Base-by-base conservation (phyloP, 2,329 filamentous ascomycete genomes). In the Colletotrichum abscissum region DNA sequence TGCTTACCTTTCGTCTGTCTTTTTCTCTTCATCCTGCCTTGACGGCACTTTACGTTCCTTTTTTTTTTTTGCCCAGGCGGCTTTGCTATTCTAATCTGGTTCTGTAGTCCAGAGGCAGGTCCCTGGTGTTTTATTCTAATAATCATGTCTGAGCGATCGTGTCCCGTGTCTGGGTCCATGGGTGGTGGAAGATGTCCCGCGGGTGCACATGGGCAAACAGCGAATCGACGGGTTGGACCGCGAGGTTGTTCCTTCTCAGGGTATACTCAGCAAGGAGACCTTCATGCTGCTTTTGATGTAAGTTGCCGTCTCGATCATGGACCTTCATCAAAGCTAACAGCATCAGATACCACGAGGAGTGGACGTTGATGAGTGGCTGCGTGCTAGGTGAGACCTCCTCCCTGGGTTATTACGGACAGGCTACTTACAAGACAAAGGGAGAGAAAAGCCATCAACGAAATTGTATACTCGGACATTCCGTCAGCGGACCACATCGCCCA, bases 361-460 rank as follows among this genome's bases (percentile, higher is more conserved):
- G 4, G 82, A 87, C 57, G 80, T 82, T 1, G 83, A 84, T 38
- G 84, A 87, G 59, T 88, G 85, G 84, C 79, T 88, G 12, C 82
- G 85, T 19, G 81, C 82, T 79, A 80, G 84, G 82, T 84, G 76
- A 19, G 75, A 62, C 14, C 33, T 35, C 28, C 12, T 33, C 11
- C 24, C 3, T 24, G 12, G n/a, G 55, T 46, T 26, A 0, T n/a
- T 7, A 57, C 6, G 24, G 71, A 74, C 72, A 72, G 28, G 11
- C n/a, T n/a, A 16, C 57, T 26, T 19, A 55, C 54, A 57, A 42
- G 57, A 26, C 22, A 4, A 28, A 84, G 85, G 67, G 86, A 88
- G 76, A 82, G 84, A 28, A 86, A 85, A 66, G 79, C 82, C 4
- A 87, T 87, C 77, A 87, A 86, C 65, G 85, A 88, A 24, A 78